These are phyloP conservation scores for Elongisporangium anandrum DNA, from an alignment of 352 stramenopile genomes.

Conservation along the genomic window DNA sequence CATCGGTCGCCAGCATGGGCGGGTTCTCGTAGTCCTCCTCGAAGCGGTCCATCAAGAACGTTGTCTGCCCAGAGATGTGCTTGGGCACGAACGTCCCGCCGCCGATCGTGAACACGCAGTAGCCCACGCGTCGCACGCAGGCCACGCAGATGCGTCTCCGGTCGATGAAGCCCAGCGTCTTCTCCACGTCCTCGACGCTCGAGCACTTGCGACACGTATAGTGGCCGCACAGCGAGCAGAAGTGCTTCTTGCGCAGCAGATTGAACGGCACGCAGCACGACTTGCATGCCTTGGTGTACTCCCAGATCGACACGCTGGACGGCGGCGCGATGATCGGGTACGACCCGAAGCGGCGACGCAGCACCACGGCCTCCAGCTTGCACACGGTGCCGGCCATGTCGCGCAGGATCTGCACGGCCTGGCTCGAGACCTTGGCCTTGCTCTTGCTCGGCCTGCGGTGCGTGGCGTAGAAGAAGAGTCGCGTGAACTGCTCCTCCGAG, in stretches of 20 bases:
- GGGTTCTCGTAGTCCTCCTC: not conserved
- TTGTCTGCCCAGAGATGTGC: not conserved
- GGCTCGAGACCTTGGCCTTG: slow-evolving; percentile 19
- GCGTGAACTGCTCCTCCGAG: slow-evolving; percentile 48
- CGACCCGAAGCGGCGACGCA: slow-evolving; percentile 47
- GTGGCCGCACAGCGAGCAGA: slow-evolving; percentile 50
- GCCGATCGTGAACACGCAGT: slow-evolving; percentile 43
- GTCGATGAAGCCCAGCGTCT: slow-evolving; percentile 29
- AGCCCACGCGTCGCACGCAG: slow-evolving; percentile 42
- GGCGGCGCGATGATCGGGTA: slow-evolving; percentile 35
- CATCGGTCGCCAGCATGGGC: not conserved
- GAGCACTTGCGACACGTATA: slow-evolving; percentile 59
- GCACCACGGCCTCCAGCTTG: slow-evolving; percentile 32
- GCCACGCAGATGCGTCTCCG: slow-evolving; percentile 40
- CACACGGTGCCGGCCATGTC: slow-evolving; percentile 39
- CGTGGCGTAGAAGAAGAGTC: slow-evolving; percentile 60
- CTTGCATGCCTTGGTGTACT: slow-evolving; percentile 15
- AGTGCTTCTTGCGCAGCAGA: slow-evolving; percentile 42
- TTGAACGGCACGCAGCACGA: slow-evolving; percentile 38
- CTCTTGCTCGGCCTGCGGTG: slow-evolving; percentile 1
- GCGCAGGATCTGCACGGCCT: slow-evolving; percentile 39
- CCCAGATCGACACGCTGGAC: not conserved
- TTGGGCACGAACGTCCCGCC: slow-evolving; percentile 16
- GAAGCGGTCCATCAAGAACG: not conserved
- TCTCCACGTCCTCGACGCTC: slow-evolving; percentile 36